These are phyloP conservation scores for Kodamaea hsintzibuensis DNA, from an alignment of 805 yeast genomes.

Conservation along the genomic window DNA sequence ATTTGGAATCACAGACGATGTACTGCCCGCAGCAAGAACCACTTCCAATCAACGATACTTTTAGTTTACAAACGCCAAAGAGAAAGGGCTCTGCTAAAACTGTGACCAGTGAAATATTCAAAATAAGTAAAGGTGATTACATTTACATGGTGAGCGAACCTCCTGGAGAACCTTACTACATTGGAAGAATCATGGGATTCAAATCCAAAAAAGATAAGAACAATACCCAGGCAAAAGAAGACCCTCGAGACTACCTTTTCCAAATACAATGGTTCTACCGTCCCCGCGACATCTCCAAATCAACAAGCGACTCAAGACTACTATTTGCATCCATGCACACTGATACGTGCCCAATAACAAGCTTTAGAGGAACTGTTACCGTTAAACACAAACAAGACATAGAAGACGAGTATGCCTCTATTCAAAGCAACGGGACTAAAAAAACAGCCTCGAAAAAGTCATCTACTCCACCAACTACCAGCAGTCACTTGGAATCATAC, in stretches of 20 bases:
- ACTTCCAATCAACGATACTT: slow-evolving; percentile 6
- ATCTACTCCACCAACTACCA: slow-evolving; percentile 9
- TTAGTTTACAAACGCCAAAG: not conserved
- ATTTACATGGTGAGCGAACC: slow-evolving; percentile 89
- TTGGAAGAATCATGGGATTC: slow-evolving; percentile 83
- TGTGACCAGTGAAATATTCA: slow-evolving; percentile 25
- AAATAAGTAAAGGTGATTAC: slow-evolving; percentile 56
- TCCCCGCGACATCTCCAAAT: slow-evolving; percentile 77
- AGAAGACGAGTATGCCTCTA: slow-evolving; percentile 36
- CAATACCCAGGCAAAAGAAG: slow-evolving; percentile 22
- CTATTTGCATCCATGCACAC: slow-evolving; percentile 84
- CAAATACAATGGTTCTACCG: slow-evolving; percentile 91
- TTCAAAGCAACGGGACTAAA: not conserved
- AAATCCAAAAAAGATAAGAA: slow-evolving; percentile 11
- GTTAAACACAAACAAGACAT: slow-evolving; percentile 73
- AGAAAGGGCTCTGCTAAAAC: not conserved
- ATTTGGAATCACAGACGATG: slow-evolving; percentile 35
- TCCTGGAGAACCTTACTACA: slow-evolving; percentile 90
- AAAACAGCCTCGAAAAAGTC: not conserved
- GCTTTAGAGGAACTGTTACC: slow-evolving; percentile 72
- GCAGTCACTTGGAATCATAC: slow-evolving; percentile 46
- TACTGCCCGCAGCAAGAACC: slow-evolving; percentile 35
- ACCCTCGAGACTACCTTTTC: slow-evolving; percentile 56
- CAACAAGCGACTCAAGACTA: slow-evolving; percentile 68
- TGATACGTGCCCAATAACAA: slow-evolving; percentile 74